Evolutionary conservation across 768 basidiomycete genomes (phyloP).

Genomic region (Xerocomus potaroensis): DNA sequence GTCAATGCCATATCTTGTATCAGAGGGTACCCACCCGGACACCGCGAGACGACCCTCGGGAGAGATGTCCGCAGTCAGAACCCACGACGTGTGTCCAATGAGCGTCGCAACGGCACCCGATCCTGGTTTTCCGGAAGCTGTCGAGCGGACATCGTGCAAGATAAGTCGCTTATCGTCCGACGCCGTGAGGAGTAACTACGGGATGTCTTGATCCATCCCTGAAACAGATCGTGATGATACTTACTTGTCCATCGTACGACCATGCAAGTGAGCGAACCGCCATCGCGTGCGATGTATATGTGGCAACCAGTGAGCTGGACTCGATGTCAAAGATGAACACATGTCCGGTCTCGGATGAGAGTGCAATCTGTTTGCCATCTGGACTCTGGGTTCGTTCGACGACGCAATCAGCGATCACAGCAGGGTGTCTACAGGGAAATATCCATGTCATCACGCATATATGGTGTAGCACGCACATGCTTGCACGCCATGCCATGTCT

Average conservation of each 20-base stretch:
- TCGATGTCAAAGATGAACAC: conserved; percentile 84
- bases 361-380: conserved; percentile 76
- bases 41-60: conserved; percentile 76
- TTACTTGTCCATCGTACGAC: conserved; percentile 85
- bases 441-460: conserved; percentile 1
- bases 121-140: conserved; percentile 53
- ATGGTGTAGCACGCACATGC: conserved; percentile 46
- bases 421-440: neutral
- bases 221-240: conserved; percentile 19
- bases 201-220: neutral
- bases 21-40: conserved; percentile 59
- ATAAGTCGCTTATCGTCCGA: conserved; percentile 92
- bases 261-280: conserved; percentile 82
- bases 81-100: conserved; percentile 89
- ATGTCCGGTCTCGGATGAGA: conserved; percentile 84
- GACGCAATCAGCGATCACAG: no score
- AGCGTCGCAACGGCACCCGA: conserved; percentile 81
- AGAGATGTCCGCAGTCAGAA: conserved; percentile 76
- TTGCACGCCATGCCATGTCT: conserved; percentile 77
- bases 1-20: neutral
- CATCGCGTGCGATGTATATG: conserved; percentile 88
- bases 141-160: conserved; percentile 82
- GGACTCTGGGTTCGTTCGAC: conserved; percentile 58
- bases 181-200: conserved; percentile 80
- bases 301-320: conserved; percentile 56